Percentiles rank a stretch among this genome's conserved stretches.
These are phyloP conservation scores for Mucor piriformis DNA, from an alignment of 371 early-diverging fungal genomes.

Conservation along the genomic window DNA sequence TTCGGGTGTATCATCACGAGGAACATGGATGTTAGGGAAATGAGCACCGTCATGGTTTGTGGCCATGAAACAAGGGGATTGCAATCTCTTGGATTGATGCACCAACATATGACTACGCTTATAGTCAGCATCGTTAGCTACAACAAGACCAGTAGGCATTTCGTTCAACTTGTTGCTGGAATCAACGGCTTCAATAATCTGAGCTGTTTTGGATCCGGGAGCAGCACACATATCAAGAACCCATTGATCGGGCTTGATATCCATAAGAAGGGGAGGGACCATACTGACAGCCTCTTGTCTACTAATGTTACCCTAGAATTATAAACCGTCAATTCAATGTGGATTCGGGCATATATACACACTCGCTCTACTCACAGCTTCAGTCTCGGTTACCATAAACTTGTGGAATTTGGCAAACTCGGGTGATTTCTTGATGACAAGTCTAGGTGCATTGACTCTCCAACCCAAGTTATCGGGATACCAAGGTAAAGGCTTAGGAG, in stretches of 20 bases:
- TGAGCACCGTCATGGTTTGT: constrained; percentile 96
- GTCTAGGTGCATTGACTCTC: constrained; percentile 76
- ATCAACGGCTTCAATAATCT: constrained; percentile 92
- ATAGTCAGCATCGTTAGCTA: constrained; percentile 97
- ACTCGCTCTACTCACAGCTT: constrained; percentile 77
- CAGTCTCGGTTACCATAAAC: constrained; percentile 94
- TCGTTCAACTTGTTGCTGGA: constrained; percentile 63
- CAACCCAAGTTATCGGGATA: constrained; percentile 93
- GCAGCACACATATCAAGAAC: constrained; percentile 93
- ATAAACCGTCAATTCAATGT: not conserved
- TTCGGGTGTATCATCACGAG: constrained; percentile 13
- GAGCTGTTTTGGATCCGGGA: constrained; percentile 90
- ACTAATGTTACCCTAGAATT: constrained; percentile 84
- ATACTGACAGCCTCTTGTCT: constrained; percentile 98
- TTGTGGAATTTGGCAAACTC: constrained; percentile 84
- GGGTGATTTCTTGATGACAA: constrained; percentile 71
- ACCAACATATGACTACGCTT: constrained; percentile 94
- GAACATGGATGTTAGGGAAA: constrained; percentile 81
- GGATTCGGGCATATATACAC: too few species aligned
- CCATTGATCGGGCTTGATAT: constrained; percentile 88
- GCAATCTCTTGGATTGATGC: constrained; percentile 92
- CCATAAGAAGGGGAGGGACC: constrained; percentile 96
- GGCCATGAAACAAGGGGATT: constrained; percentile 90
- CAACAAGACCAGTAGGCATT: constrained; percentile 84
- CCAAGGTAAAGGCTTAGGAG: constrained; percentile 83